Base-by-base conservation (phyloP, 2,329 filamentous ascomycete genomes). In the Septoria petroselini region DNA sequence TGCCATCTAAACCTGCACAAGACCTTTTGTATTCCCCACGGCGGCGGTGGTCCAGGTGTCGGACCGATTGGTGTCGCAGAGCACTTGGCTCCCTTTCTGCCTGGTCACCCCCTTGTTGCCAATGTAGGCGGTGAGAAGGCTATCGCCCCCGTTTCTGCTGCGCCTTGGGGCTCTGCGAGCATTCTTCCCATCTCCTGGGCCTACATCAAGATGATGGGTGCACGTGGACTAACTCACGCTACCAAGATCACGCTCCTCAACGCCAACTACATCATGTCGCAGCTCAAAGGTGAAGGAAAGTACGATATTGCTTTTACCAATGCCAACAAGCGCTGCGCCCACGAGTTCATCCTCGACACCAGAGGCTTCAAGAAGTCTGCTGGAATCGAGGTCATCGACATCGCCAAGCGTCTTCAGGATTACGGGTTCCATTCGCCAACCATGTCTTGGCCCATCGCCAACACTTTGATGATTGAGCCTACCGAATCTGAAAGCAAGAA, bases 1-100 rank as follows among this genome's bases (percentile, higher is more conserved):
- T 97, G 91, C 79, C 91, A 96, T 74, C 77, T 97, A 53, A 97
- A 97, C 72, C 79, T 97, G 34, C 91, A 97, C 81, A 97, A 97
- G 80, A 97, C 91, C 2, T 97, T 97, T 77, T 97, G 91, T 69
- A 97, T 97, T 64, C 91, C 91, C 39, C 91, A 97, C 71, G 91
- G 91, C 48, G 91, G 91, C 57, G 91, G 91, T 58, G 91, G 91
- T 12, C 91, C 91, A 7, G 91, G 91, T 63, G 88, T 96, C 30
- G 91, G 91, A 2, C 91, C 91, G 45, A 95, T 97, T 59, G 91
- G 90, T 66, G 91, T 95, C 48, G 93, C 91, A 68, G 73, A 82
- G 53, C 88, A 94, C 64, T 82, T 97, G 41, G 73, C 79, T 5
- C 81, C 82, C 4, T 90, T 84, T 76, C 78, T 96, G 11, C 89